A percentile compares a stretch with the other conserved stretches of the same genome.
These are phyloP conservation scores for Tillandsia fasciculata DNA, from an alignment of 176 grass and related monocot species.

Conservation along the genomic window DNA sequence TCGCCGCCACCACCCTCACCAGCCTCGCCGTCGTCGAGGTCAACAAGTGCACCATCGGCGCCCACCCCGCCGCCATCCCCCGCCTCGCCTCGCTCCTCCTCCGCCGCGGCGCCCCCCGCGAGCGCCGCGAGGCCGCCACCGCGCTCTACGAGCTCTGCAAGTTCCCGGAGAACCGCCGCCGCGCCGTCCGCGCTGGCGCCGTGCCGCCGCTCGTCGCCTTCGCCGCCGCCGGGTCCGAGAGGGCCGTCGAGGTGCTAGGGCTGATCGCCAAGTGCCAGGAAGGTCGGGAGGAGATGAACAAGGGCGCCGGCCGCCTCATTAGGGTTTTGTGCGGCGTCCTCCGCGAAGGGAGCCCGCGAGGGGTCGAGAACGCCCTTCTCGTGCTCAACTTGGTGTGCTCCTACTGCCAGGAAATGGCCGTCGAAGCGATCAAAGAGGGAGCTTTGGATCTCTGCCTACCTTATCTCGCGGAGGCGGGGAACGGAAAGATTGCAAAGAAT, in stretches of 20 bases:
- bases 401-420: slow-evolving; percentile 35
- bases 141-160: slow-evolving; percentile 92
- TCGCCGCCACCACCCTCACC: slow-evolving; percentile 61
- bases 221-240: slow-evolving; percentile 53
- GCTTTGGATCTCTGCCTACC: slow-evolving; percentile 53
- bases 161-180: slow-evolving; percentile 63
- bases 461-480: slow-evolving; percentile 42
- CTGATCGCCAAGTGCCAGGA: slow-evolving; percentile 66
- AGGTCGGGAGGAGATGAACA: slow-evolving; percentile 63
- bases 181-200: slow-evolving; percentile 45
- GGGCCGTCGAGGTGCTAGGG: slow-evolving; percentile 68
- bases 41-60: slow-evolving; percentile 90
- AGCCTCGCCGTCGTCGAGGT: slow-evolving; percentile 89
- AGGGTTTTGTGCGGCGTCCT: slow-evolving; percentile 33
- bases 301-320: slow-evolving; percentile 26
- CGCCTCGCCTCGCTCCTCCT: slow-evolving; percentile 43
- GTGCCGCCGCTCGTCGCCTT: slow-evolving; percentile 48
- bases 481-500: slow-evolving; percentile 80
- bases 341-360: slow-evolving; percentile 49
- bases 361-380: slow-evolving; percentile 61
- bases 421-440: slow-evolving; percentile 51
- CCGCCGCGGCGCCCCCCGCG: slow-evolving; percentile 12
- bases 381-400: slow-evolving; percentile 66
- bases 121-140: too few relatives aligned
- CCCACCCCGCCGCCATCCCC: slow-evolving; percentile 49